Base-by-base conservation (phyloP, 306 rosid genomes). In the Chamaecrista fasciculata region DNA sequence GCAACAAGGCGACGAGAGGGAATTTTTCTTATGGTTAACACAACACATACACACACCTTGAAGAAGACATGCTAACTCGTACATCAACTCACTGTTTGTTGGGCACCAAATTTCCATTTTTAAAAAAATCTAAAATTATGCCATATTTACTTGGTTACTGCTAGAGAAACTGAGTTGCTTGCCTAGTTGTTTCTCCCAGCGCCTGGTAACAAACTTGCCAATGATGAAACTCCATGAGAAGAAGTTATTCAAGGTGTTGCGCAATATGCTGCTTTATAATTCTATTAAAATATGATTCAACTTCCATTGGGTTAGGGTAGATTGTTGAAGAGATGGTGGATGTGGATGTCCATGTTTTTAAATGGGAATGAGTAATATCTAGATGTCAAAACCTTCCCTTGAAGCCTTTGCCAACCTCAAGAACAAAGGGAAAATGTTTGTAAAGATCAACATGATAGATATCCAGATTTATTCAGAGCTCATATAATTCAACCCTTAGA, bases 171-270 rank as follows among this genome's bases (percentile, higher is more conserved):
- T 44, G 67, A 28, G 26, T 37, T 67, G 59, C 49, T 56, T 70
- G 64, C 44, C 69, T 82, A 92, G 82, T 69, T 82, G 80, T 77
- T 81, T 82, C 96, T 86, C 39, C 73, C 90, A 34, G 89, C 92
- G 57, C 95, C 90, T 1, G 96, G 96, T 70, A 93, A 78, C 69
- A 93, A 67, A 79, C 80, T 90, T 12, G 96, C 80, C 57, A 93
- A 63, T 59, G 97, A 79, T 40, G 96, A 94, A 79, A 89, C 94
- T 44, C 98, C 98, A 90, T 90, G 96, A 76, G 73, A 57, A 48
- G 3, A 55, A 56, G 29, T 67, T 62, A 63, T 58, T 40, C 56
- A 18, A 44, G 34, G 31, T 24, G 28, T 18, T 5, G 10, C 5
- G 20, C 23, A 16, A 55, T 29, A 48, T 46, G 66, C 61, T 40